Evolutionary conservation across 78 protist genomes (phyloP).

Genomic region (Dictyostelium intermedium): DNA sequence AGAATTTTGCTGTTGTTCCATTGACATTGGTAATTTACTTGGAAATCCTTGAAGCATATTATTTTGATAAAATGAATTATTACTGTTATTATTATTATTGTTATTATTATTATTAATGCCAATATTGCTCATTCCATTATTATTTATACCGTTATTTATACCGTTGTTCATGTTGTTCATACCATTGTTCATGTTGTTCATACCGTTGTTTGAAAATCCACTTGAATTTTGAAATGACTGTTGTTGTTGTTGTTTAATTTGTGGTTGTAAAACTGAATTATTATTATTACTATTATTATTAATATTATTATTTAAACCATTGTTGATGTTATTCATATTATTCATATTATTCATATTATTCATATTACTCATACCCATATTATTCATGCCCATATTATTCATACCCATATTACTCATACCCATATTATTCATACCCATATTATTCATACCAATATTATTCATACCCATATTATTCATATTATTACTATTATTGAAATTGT

Average conservation of each 20-base stretch:
- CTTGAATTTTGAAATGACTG: background rate
- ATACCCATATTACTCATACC: background rate
- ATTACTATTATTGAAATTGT: background rate
- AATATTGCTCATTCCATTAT: too few species aligned
- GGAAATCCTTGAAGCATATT: conserved; percentile 42
- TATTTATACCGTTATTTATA: background rate
- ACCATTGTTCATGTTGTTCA: too few species aligned
- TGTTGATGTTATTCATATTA: background rate
- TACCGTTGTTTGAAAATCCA: background rate
- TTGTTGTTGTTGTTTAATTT: background rate
- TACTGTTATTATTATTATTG: background rate
- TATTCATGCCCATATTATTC: conserved; percentile 16
- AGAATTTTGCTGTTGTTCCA: conserved; percentile 28
- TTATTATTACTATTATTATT: background rate
- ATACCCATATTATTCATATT: background rate
- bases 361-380: background rate
- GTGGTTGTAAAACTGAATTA: background rate
- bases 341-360: background rate
- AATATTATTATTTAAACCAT: background rate
- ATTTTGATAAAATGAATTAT: background rate
- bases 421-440: too few species aligned
- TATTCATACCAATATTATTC: too few species aligned
- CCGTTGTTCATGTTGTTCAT: too few species aligned
- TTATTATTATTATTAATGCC: background rate
- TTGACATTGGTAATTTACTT: conserved; percentile 39